Base-by-base conservation (phyloP, 1,284 basidiomycete species). In the Naganishia albida region DNA sequence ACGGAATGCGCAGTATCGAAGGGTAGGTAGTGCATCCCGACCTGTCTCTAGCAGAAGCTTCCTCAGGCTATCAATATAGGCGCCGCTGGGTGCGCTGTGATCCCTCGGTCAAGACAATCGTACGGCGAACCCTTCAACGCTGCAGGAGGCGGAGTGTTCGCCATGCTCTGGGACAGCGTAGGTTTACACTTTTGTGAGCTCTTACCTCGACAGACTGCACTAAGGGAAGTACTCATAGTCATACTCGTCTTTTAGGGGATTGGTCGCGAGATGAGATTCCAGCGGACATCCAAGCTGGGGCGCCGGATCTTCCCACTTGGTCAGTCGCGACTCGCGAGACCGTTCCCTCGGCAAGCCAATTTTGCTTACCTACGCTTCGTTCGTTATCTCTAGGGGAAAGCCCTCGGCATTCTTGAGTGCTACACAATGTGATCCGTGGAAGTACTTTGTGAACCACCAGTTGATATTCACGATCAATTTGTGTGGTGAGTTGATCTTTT, bases 121-220 rank as follows among this genome's bases (percentile, higher is more conserved):
- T 94, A 86, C 69, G 91, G 91, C 1, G 78, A 83, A 60, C 82
- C 81, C 3, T 91, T 92, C 81, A 91, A 92, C 78, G 71, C 69
- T 16, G 74, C 72, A 15, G 80, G 81, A 1, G 91, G 91, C 12
- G 91, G 90, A 18, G 88, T 92, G 23, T 91, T 82, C 70, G 90
- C 85, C 0, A 87, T 88, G 77, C 76, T 86, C 40, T 88, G 89
- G 86, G 84, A 88, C 70, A 72, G 73, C 34, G 73, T 77, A 7
- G 90, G 88, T 6, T 86, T 95, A 75, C 83, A 81, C 57, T 83
- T 93, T 53, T 95, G 90, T 80, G 66, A 71, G 75, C 34, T 78
- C 39, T 16, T 23, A 62, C 46, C 46, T 34, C 34, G 4, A 10
- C 34, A 52, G 18, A 38, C 3, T 44, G 7, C 23, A 46, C 7